Percentiles rank a stretch among this genome's conserved stretches.
phyloP scores from a whole-genome alignment of 768 basidiomycete genomes.

The Amanita phalloides region DNA sequence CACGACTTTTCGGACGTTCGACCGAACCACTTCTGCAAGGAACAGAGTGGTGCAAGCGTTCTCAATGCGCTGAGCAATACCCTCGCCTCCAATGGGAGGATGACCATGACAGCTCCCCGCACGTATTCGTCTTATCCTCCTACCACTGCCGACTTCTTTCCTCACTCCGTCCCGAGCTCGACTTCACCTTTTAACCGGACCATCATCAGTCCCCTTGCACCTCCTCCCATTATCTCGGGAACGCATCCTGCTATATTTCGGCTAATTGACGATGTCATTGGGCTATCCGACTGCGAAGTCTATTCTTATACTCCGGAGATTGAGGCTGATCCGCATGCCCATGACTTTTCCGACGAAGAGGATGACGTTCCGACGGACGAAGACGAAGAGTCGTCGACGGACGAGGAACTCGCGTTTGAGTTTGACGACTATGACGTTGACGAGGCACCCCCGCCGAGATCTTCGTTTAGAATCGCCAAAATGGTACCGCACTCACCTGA shows the following conservation, averaged over 20 bases:
- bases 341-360: slow-evolving; percentile 70
- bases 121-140: slow-evolving; percentile 85
- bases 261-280: slow-evolving; percentile 83
- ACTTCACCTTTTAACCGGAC: slow-evolving; percentile 55
- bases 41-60: slow-evolving; percentile 69
- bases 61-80: slow-evolving; percentile 82
- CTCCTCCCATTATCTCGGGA: slow-evolving; percentile 65
- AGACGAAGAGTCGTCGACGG: slow-evolving; percentile 60
- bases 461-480: slow-evolving; percentile 24
- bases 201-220: slow-evolving; percentile 53
- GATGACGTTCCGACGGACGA: slow-evolving; percentile 58
- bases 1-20: slow-evolving; percentile 92
- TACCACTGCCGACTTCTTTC: slow-evolving; percentile 61
- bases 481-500: slow-evolving; percentile 29
- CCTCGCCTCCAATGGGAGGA: slow-evolving; percentile 60
- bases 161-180: slow-evolving; percentile 61
- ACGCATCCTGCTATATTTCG: slow-evolving; percentile 86
- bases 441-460: slow-evolving; percentile 32
- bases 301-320: slow-evolving; percentile 91
- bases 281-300: slow-evolving; percentile 87
- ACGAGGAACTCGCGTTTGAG: slow-evolving; percentile 63
- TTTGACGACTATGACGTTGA: slow-evolving; percentile 79
- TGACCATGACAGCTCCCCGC: slow-evolving; percentile 58
- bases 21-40: slow-evolving; percentile 82
- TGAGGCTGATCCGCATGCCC: slow-evolving; percentile 89